A percentile compares a stretch with the other conserved stretches of the same genome.
phyloP scores from a whole-genome alignment of 257 asterid species.

The Capsicum pubescens region DNA sequence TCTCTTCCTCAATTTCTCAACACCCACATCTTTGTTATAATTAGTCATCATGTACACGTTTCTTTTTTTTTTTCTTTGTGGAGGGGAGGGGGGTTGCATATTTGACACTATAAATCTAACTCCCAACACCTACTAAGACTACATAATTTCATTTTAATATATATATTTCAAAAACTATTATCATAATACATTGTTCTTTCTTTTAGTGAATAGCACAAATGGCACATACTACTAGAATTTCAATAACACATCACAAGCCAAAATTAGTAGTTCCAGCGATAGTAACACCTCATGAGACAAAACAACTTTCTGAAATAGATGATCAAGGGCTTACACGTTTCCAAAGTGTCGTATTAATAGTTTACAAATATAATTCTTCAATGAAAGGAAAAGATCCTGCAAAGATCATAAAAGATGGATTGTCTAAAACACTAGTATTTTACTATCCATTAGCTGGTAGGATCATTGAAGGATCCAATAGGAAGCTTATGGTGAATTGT shows the following conservation, averaged over 20 bases:
- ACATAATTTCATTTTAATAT: not conserved
- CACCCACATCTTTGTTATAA: too few relatives aligned
- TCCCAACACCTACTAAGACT: too few relatives aligned
- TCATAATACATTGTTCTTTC: not conserved
- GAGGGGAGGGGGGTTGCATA: too few relatives aligned
- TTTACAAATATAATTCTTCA: slow-evolving; percentile 4
- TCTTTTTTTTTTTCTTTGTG: too few relatives aligned
- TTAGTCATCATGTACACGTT: too few relatives aligned
- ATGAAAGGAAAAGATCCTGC: slow-evolving; percentile 18
- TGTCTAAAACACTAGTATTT: slow-evolving; percentile 33
- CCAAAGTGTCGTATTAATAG: not conserved
- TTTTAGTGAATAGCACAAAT: too few relatives aligned
- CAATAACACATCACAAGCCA: not conserved
- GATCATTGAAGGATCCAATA: slow-evolving; percentile 26
- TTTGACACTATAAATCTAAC: too few relatives aligned
- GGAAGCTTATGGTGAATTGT: slow-evolving; percentile 33
- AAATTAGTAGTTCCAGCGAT: not conserved
- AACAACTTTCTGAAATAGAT: not conserved
- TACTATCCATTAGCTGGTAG: slow-evolving; percentile 39
- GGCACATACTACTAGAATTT: not conserved
- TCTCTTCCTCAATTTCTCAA: too few relatives aligned
- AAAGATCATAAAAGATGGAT: slow-evolving; percentile 21
- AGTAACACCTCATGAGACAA: not conserved
- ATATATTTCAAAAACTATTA: too few relatives aligned
- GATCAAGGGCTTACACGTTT: not conserved